Conservation (phyloP, 164 flowering plant species). For the Annona squamosa region DNA sequence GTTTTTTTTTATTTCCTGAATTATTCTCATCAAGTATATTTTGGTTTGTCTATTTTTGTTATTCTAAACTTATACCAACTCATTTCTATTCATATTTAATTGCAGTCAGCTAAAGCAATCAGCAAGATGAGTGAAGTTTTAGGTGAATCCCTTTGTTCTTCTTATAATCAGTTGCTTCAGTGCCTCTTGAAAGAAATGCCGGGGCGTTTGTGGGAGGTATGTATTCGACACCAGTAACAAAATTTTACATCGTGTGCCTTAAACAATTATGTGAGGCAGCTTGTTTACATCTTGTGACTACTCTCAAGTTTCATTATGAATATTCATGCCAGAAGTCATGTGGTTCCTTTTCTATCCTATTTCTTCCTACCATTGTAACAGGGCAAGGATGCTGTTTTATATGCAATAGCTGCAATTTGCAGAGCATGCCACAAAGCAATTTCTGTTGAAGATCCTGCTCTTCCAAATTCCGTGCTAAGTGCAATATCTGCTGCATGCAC, state of each 20-base stretch:
- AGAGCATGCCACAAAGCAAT: slow-evolving; percentile 68
- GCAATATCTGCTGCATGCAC: slow-evolving; percentile 61
- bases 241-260: no score
- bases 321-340: neutral
- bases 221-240: neutral
- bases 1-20: neutral
- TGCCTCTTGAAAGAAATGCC: slow-evolving; percentile 76
- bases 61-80: neutral
- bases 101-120: slow-evolving; percentile 80
- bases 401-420: slow-evolving; percentile 75
- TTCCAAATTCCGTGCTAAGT: slow-evolving; percentile 51
- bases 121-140: slow-evolving; percentile 75
- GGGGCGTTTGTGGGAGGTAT: slow-evolving; percentile 98
- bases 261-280: no score
- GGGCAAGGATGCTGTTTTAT: slow-evolving; percentile 82
- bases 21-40: neutral
- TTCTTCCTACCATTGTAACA: slow-evolving; percentile 18
- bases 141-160: slow-evolving; percentile 69
- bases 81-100: neutral
- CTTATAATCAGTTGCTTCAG: slow-evolving; percentile 47
- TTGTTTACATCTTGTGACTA: neutral
- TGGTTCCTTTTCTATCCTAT: neutral
- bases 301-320: neutral
- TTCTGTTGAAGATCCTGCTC: slow-evolving; percentile 42
- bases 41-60: neutral